Evolutionary conservation across 169 alveolate genomes (phyloP), one percentile per base, ranked within the genome.

Genomic region (Cryptosporidium viatorum): DNA sequence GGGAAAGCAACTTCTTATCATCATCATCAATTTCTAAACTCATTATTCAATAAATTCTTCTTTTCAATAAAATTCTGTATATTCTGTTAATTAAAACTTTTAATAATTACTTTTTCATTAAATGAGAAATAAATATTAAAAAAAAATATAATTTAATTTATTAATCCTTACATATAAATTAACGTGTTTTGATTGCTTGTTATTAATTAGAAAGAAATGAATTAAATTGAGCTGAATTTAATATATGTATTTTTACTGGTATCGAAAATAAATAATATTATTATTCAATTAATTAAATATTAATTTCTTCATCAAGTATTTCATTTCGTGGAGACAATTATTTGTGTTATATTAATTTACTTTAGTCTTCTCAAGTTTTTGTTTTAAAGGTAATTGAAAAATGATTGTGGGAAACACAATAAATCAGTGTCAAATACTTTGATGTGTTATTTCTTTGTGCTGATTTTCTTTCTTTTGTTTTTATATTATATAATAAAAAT

Each of bases 11-110:
- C 18, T 41, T 23, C 10, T 29, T 48, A 0, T 48, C 84, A 5
- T 70, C 67, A 39, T 41, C 71, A 3, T 65, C 71, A 21, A 65
- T 65, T 65, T 65, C 71, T n/a, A 33, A 37, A 14, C 71, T 37
- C 71, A 65, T 65, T 9, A 21, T 65, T 37, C 12, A 31, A 18
- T 55, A 7, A 52, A 55, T 55, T n/a, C 35, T 52, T 23, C 62
- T 48, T 48, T 48, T 14, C 55, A 48, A 48, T 48, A 18, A 14
- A 14, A 48, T 48, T 48, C 3, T 48, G 55, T 48, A 48, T 48
- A 48, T 1, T 14, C 7, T 10, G 55, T 8, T 45, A 45, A 45
- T 48, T 48, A 16, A 48, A 14, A 48, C 21, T 14, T 48, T 12
- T 12, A 16, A 18, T 48, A 48, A 26, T 55, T 10, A 55, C 35